Evolutionary conservation across 345 rosid species (phyloP), one percentile per base, ranked within the genome.

Genomic region (Camelina hispida): DNA sequence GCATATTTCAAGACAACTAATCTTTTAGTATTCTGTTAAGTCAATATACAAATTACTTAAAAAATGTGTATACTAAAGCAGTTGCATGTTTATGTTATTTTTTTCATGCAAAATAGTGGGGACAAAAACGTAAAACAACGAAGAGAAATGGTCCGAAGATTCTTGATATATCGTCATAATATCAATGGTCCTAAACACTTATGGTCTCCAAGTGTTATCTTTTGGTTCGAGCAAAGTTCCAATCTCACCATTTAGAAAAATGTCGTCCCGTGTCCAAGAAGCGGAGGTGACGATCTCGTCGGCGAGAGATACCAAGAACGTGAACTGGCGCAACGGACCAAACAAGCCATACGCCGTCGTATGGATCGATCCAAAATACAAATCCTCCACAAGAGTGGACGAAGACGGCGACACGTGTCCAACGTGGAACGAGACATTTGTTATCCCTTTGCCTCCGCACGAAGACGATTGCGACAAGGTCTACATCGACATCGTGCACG

Each of bases 261-360:
- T 59, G 60, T 22, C 44, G 25, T 69, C 68, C 1, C 78, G 73
- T 0, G 82, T 68, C 9, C 65, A 69, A 79, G 92, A 89, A 72
- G 68, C 87, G 2, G 87, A 89, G 40, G 78, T 91, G 8, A 87
- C 83, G 7, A 17, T 91, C 63, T 60, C 87, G 40, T 85, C 93
- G 4, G 96, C 97, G 46, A 87, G 79, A 54, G 87, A 91, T 53
- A 81, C 89, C 47, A 93, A 93, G 62, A 93, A 93, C 80, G 93
- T 93, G 20, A 93, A 91, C 78, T 89, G 98, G 98, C 96, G 96
- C 54, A 43, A 89, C 68, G 97, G 97, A 3, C 83, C 81, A 1
- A 75, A 64, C 79, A 77, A 71, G 73, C 89, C 96, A 4, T 93
- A 89, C 83, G 91, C 86, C 61, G 88, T 91, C 73, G 69, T 85